Evolutionary conservation across 2,329 filamentous ascomycete genomes (phyloP), one percentile per base, ranked within the genome.

Genomic region (Aspergillus piperis): DNA sequence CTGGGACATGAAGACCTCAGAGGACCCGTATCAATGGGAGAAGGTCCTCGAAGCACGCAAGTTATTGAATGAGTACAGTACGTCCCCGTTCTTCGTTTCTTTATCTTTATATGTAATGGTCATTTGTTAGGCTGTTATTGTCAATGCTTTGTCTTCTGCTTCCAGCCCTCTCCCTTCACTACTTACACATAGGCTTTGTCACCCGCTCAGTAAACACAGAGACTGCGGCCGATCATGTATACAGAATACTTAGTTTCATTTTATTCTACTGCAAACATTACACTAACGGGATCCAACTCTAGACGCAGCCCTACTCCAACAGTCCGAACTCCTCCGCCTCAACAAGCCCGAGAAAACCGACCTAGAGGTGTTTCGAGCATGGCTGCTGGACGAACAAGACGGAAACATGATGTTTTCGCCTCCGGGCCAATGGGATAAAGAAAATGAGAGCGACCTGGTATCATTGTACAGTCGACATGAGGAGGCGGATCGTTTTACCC

Each of bases 31-130:
- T 5, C 52, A 54, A 6, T 54, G 36, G 52, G 2, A 15, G n/a
- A 54, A 54, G 23, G 15, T 54, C 17, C 17, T 54, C 13, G 52
- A 42, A 6, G 27, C 41, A n/a, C 36, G 36, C 23, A 41, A 30
- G 27, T 25, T 54, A 11, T n/a, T 42, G 5, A 41, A 42, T 11
- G 41, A 54, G 52, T 54, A 54, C 15, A 42, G 52, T 54, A 23
- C 5, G 27, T 15, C 15, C 15, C 8, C 30, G 10, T 8, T 30
- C 30, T 32, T 32, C 30, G 8, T 32, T 32, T 11, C 30, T 32
- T 13, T 11, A 10, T 0, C 10, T 32, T 32, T 32, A 11, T 13
- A 5, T 32, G 8, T 32, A 10, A 13, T 13, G 1, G 30, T 13
- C 30, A 13, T 11, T 11, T 32, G 13, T 11, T 32, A 32, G 10